These are phyloP conservation scores for Venturia carpophila DNA, from an alignment of 2,329 filamentous ascomycete genomes.

Conservation along the genomic window DNA sequence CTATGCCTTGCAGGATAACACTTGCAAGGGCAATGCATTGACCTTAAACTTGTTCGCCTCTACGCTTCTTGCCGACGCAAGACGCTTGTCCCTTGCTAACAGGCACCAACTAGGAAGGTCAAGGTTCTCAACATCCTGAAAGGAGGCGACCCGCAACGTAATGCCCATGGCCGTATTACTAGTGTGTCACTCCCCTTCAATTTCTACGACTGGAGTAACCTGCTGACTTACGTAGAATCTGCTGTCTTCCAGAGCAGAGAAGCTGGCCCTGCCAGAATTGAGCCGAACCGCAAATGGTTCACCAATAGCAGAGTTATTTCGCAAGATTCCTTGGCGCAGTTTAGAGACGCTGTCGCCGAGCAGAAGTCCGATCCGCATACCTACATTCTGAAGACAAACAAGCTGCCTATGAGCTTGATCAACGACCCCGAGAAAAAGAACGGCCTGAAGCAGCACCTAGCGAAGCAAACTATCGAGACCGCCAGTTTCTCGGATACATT, in stretches of 20 bases:
- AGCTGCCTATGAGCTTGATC: constrained; percentile 92
- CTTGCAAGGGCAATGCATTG: not conserved
- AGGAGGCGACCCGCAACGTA: constrained; percentile 73
- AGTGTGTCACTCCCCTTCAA: not conserved
- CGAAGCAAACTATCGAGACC: constrained; percentile 87
- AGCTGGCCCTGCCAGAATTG: constrained; percentile 73
- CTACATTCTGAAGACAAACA: constrained; percentile 93
- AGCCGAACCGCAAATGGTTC: constrained; percentile 94
- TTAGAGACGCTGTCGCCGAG: constrained; percentile 86
- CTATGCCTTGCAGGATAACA: not conserved
- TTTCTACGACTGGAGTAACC: not conserved
- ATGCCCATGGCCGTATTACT: constrained; percentile 53
- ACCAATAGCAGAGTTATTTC: constrained; percentile 86
- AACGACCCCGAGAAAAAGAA: constrained; percentile 63
- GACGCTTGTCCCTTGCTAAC: not conserved
- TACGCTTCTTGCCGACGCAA: not conserved
- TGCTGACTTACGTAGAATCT: not conserved
- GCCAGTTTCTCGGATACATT: constrained; percentile 83
- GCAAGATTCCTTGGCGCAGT: constrained; percentile 77
- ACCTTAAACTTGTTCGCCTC: not conserved
- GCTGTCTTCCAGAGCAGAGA: constrained; percentile 67
- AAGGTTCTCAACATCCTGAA: constrained; percentile 87
- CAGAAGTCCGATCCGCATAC: constrained; percentile 85
- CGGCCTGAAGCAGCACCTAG: constrained; percentile 83
- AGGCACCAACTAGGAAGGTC: not conserved